A percentile compares a stretch with the other conserved stretches of the same genome.
Evolutionary conservation across 2,329 filamentous ascomycete species (phyloP).

Genomic region (Epichloe amarillans): DNA sequence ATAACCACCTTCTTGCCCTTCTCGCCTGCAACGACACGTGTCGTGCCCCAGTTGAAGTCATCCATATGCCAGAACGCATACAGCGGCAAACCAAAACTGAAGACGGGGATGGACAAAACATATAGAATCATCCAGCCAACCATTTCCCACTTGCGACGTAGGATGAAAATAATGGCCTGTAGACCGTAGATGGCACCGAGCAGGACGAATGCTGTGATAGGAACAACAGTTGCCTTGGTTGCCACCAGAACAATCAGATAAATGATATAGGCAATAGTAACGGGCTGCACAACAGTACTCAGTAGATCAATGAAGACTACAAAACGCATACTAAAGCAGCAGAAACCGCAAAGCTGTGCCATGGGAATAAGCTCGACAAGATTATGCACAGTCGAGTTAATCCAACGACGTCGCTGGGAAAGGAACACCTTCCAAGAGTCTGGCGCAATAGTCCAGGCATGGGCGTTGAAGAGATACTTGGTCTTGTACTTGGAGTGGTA

Average conservation of each 20-base stretch:
- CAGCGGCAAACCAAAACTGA: constrained; percentile 76
- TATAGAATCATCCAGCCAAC: constrained; percentile 99
- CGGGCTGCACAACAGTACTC: constrained; percentile 82
- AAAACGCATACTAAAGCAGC: constrained; percentile 99
- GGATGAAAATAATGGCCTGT: constrained; percentile 91
- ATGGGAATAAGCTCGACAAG: constrained; percentile 89
- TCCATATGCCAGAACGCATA: constrained; percentile 99
- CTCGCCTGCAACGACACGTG: constrained; percentile 90
- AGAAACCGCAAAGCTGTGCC: constrained; percentile 94
- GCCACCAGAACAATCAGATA: constrained; percentile 73
- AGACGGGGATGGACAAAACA: constrained; percentile 79
- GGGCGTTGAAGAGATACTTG: constrained; percentile 84
- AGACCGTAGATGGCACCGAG: constrained; percentile 94
- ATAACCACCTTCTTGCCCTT: constrained; percentile 85
- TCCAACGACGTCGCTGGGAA: constrained; percentile 97
- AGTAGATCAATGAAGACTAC: constrained; percentile 89
- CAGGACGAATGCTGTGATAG: constrained; percentile 77
- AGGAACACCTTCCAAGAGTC: constrained; percentile 91
- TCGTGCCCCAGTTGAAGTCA: constrained; percentile 99
- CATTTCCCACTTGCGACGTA: constrained; percentile 98
- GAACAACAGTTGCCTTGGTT: constrained; percentile 50
- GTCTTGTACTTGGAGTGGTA: constrained; percentile 92
- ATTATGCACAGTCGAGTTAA: constrained; percentile 98
- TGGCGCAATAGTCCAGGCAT: constrained; percentile 94
- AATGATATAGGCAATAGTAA: constrained; percentile 76